These are phyloP conservation scores for Rhizophagus clarus DNA, from an alignment of 192 early-diverging fungal species.

Conservation along the genomic window DNA sequence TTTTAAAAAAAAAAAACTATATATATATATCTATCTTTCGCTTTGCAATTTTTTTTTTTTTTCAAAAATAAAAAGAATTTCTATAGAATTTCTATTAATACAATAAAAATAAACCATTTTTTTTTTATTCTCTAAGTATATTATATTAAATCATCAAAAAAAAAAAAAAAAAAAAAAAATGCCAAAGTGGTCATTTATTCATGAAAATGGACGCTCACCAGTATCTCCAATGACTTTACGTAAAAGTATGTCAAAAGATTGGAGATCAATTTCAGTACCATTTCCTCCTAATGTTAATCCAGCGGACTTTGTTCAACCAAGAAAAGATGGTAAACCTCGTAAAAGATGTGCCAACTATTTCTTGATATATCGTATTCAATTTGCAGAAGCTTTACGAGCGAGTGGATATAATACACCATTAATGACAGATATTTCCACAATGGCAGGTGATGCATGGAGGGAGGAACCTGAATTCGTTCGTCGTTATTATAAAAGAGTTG, in stretches of 20 bases:
- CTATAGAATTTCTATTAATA: too few species aligned
- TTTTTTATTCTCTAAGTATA: too few species aligned
- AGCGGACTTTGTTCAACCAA: neutral
- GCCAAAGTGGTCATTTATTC: slow-evolving; percentile 3
- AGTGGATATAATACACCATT: neutral
- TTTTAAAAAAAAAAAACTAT: too few species aligned
- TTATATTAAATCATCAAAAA: too few species aligned
- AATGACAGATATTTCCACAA: neutral
- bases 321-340: neutral
- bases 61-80: too few species aligned
- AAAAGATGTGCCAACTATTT: slow-evolving; percentile 13
- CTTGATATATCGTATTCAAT: slow-evolving; percentile 5
- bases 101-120: too few species aligned
- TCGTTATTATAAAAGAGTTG: neutral
- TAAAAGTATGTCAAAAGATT: neutral
- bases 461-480: slow-evolving; percentile 1
- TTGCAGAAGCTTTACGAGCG: neutral
- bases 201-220: neutral
- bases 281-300: slow-evolving; percentile 1
- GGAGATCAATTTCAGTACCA: neutral
- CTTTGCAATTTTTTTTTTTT: too few species aligned
- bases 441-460: slow-evolving; percentile 5
- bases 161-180: neutral
- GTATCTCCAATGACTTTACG: neutral
- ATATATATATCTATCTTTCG: too few species aligned